These are phyloP conservation scores for Stylosanthes scabra DNA, from an alignment of 331 rosid genomes.

Conservation along the genomic window DNA sequence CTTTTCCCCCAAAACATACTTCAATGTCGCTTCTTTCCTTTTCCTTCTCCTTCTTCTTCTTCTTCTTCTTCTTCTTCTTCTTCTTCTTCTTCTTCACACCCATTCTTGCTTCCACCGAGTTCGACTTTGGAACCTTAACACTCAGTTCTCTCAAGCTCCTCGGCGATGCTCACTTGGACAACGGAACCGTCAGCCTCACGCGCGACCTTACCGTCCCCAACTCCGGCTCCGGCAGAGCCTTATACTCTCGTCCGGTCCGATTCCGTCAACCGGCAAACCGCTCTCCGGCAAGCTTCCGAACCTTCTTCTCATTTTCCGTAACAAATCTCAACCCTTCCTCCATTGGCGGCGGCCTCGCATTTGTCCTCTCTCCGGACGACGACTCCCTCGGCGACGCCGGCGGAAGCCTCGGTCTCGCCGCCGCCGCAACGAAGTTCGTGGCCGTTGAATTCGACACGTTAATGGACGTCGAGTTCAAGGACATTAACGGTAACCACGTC, in stretches of 20 bases:
- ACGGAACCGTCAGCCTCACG: constrained; percentile 83
- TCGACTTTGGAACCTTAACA: constrained; percentile 82
- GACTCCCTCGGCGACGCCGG: constrained; percentile 73
- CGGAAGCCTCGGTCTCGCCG: constrained; percentile 69
- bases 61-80: too few species aligned
- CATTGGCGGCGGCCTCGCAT: constrained; percentile 92
- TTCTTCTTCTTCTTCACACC: neutral
- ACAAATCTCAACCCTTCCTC: constrained; percentile 85
- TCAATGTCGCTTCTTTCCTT: constrained; percentile 49
- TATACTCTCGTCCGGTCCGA: constrained; percentile 67
- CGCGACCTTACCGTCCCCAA: constrained; percentile 88
- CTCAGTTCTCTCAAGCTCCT: constrained; percentile 74
- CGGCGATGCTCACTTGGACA: constrained; percentile 93
- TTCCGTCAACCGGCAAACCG: constrained; percentile 59
- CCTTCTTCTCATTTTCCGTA: constrained; percentile 89
- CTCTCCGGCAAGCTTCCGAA: constrained; percentile 70
- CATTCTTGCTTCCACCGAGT: constrained; percentile 53
- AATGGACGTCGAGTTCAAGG: constrained; percentile 89
- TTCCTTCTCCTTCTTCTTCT: too few species aligned
- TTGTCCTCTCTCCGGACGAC: constrained; percentile 71
- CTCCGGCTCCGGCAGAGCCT: constrained; percentile 84
- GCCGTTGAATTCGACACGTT: constrained; percentile 95
- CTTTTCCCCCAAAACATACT: neutral
- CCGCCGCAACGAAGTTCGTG: constrained; percentile 43
- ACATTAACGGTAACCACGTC: constrained; percentile 96